Percentiles rank a stretch among this genome's conserved stretches.
These are phyloP conservation scores for Rhynchospora breviuscula DNA, from an alignment of 176 grass and related monocot genomes.

Conservation along the genomic window DNA sequence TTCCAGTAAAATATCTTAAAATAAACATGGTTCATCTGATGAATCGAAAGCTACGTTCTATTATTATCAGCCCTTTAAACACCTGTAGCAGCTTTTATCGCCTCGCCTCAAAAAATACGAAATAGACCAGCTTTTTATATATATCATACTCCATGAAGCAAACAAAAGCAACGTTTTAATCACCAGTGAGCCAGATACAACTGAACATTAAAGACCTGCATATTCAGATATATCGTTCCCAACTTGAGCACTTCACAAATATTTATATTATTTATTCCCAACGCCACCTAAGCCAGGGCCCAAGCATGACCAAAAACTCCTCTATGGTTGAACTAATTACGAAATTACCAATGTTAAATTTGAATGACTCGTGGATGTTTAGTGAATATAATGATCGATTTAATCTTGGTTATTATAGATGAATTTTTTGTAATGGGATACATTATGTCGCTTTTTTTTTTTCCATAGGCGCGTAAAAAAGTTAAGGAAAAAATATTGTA, in stretches of 20 bases:
- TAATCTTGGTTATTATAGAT: neutral
- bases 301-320: neutral
- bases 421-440: neutral
- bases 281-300: neutral
- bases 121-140: neutral
- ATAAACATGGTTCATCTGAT: neutral
- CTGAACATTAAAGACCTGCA: neutral
- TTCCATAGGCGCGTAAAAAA: no score
- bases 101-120: neutral
- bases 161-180: constrained; percentile 32
- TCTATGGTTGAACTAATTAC: neutral
- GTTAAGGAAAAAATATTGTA: no score
- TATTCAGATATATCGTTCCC: neutral
- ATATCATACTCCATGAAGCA: neutral
- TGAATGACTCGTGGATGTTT: neutral
- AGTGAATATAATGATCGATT: neutral
- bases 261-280: neutral
- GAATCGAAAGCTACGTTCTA: neutral
- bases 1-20: neutral
- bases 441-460: neutral
- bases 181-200: neutral
- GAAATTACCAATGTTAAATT: neutral
- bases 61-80: neutral
- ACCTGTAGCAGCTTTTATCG: neutral
- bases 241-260: neutral